A percentile compares a stretch with the other conserved stretches of the same genome.
phyloP scores from a whole-genome alignment of 805 yeast species.

The Saccharomycopsis selenospora region DNA sequence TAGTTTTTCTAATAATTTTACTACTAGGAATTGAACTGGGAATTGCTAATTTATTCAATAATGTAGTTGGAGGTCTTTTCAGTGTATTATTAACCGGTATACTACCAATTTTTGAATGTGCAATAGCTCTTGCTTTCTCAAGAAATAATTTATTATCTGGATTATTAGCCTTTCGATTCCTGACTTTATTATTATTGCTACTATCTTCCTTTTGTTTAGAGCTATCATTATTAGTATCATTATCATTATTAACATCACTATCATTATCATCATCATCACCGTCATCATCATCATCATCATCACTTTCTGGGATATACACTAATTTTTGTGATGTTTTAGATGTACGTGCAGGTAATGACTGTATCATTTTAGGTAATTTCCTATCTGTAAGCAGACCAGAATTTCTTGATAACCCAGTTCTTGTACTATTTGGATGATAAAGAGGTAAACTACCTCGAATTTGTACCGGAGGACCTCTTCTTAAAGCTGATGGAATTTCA shows the following conservation, averaged over 20 bases:
- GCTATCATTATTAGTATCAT: neutral
- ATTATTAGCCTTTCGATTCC: neutral
- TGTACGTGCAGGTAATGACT: slow-evolving; percentile 61
- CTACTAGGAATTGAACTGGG: neutral
- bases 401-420: neutral
- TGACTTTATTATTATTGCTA: neutral
- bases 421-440: neutral
- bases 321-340: slow-evolving; percentile 81
- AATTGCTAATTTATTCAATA: slow-evolving; percentile 1
- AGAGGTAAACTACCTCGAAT: neutral
- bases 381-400: neutral
- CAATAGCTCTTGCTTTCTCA: neutral
- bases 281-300: slow-evolving; percentile 29
- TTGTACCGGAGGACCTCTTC: slow-evolving; percentile 34
- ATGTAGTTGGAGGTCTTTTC: neutral
- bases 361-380: slow-evolving; percentile 40
- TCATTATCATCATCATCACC: slow-evolving; percentile 5
- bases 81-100: neutral
- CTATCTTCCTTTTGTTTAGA: slow-evolving; percentile 7
- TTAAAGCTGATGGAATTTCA: slow-evolving; percentile 80
- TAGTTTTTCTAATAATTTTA: slow-evolving; percentile 22
- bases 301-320: slow-evolving; percentile 68
- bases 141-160: neutral
- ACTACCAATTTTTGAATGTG: neutral
- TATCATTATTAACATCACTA: neutral